Base-by-base conservation (phyloP, 805 yeast species). In the Ogataea wickerhamii region DNA sequence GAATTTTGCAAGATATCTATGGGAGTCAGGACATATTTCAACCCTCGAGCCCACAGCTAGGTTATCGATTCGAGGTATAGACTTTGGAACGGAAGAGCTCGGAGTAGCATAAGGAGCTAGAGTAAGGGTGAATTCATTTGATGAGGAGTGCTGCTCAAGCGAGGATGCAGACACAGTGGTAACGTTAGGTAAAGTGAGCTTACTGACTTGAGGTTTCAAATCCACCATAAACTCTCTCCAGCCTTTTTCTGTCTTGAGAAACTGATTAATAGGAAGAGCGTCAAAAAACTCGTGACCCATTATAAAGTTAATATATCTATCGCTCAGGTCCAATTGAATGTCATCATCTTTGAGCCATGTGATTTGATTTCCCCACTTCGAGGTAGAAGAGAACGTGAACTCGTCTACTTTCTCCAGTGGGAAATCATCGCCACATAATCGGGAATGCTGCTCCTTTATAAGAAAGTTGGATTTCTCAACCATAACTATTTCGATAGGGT, bases 251-350 rank as follows among this genome's bases (percentile, higher is more conserved):
- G 82, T 78, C 44, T 71, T 73, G 37, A 72, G 70, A 53, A 82
- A 86, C 45, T 80, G 74, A 46, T 81, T 78, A 18, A 87, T 78
- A 0, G 95, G 95, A 39, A 87, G 64, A 0, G 95, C 95, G 60
- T 87, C 95, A 54, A 82, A 87, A 52, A 87, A 87, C 58, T 87
- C 95, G 55, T 87, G 95, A 0, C 94, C 93, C 37, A 87, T 56
- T 4, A 84, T 67, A 54, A 76, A 86, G 42, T 83, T 82, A 29
- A 85, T 54, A 26, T 54, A 50, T 2, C 47, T 41, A 4, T 37
- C 26, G 20, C 50, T 53, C 6, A 40, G 40, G 2, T 49, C 56
- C 4, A 74, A 58, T 40, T 76, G 80, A 32, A 68, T 66, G 43
- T 75, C 80, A 6, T 79, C 80, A 39, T 76, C 58, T 37, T 53